These are phyloP conservation scores for Colletotrichum scovillei DNA, from an alignment of 2,329 filamentous ascomycete genomes.

Conservation along the genomic window DNA sequence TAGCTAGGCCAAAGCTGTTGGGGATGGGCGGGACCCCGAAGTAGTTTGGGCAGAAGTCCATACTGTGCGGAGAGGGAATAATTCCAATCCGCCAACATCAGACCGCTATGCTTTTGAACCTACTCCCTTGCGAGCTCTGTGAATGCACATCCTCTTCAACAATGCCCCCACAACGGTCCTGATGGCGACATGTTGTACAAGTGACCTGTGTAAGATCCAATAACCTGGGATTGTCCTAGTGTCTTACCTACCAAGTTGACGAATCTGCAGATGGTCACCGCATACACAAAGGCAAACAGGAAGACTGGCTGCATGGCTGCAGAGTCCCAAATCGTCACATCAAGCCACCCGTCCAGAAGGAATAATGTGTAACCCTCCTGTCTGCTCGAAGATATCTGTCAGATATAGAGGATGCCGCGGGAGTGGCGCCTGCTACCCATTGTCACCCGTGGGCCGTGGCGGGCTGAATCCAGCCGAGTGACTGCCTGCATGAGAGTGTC, in stretches of 20 bases:
- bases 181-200: background rate
- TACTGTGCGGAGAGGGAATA: background rate
- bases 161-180: background rate
- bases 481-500: background rate
- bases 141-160: no score
- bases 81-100: background rate
- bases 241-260: no score
- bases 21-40: background rate
- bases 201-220: background rate
- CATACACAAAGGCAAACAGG: background rate
- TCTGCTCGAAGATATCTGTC: background rate
- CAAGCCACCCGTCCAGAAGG: background rate
- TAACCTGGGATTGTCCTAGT: background rate
- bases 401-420: background rate
- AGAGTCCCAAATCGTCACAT: background rate
- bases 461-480: background rate
- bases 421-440: background rate
- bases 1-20: background rate
- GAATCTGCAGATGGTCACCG: background rate
- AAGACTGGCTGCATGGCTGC: background rate
- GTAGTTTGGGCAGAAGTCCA: background rate
- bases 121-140: no score
- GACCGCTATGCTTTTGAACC: background rate
- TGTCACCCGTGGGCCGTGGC: background rate
- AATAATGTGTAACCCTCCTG: background rate